Conservation (phyloP, 306 rosid genomes). For the Trifolium fragiferum region DNA sequence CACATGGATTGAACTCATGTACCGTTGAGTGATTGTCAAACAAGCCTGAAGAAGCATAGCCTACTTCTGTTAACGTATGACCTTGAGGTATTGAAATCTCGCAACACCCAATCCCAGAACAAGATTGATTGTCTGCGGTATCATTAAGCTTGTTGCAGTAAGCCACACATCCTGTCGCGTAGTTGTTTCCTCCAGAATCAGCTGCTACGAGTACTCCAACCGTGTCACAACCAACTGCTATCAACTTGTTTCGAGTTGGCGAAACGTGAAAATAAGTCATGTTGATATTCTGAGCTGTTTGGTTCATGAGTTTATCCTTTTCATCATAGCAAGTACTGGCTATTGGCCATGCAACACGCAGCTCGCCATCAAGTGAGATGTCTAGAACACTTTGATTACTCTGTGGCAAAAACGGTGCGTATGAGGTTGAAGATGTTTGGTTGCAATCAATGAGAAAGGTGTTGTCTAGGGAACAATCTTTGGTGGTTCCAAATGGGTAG, state of each 20-base stretch:
- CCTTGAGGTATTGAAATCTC: conserved; percentile 31
- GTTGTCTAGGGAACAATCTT: conserved; percentile 28
- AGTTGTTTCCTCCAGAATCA: background rate
- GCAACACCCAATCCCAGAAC: conserved; percentile 25
- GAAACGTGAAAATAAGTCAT: conserved; percentile 33
- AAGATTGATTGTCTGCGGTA: background rate
- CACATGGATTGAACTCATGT: conserved; percentile 23
- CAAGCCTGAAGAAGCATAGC: background rate
- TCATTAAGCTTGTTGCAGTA: background rate
- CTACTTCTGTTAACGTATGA: background rate
- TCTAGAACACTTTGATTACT: background rate
- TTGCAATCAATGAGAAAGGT: conserved; percentile 40
- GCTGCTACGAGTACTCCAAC: background rate
- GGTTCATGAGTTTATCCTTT: fast-evolving
- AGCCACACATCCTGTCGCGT: background rate
- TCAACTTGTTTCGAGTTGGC: background rate
- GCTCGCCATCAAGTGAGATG: conserved; percentile 38
- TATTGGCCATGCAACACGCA: conserved; percentile 5
- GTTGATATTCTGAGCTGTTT: fast-evolving
- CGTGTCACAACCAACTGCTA: conserved; percentile 10
- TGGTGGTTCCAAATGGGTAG: conserved; percentile 42
- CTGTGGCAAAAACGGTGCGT: background rate
- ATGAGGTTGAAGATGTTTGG: background rate
- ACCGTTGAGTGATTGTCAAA: background rate
- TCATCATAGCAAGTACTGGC: conserved; percentile 17